Base-by-base conservation (phyloP, 2,329 filamentous ascomycete genomes). In the Penicillium verrucosum region DNA sequence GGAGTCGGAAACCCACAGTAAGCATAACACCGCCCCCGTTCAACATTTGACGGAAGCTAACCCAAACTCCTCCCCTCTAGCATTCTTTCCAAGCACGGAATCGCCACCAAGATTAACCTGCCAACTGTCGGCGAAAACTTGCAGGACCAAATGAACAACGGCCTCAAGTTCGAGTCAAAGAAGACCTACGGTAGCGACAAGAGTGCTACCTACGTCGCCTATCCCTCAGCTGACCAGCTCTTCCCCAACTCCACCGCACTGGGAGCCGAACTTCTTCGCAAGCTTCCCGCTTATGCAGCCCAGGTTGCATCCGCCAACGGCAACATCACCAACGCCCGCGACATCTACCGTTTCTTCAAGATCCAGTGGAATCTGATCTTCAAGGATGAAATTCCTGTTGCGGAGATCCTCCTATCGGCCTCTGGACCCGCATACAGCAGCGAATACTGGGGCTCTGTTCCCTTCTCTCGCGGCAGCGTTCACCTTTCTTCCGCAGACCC, bases 1-100 rank as follows among this genome's bases (percentile, higher is more conserved):
- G 85, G 85, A 0, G 75, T 88, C 34, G 85, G 85, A 61, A 71
- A 69, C 56, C 69, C 66, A 18, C 48, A 59, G 65, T 70, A 57
- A 54, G 60, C 47, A 12, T 10, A 30, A 6, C 9, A 23, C 18
- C 5, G 3, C 18, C 5, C 3, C 18, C 3, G 6, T 40, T 8
- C 4, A 34, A n/a, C 4, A n/a, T 38, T n/a, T 18, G 7, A 27
- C 1, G 4, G 29, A 30, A 23, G 29, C 21, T 49, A 37, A 56
- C 18, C 29, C 18, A 16, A 43, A 45, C 6, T 29, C 14, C 18
- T 21, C 29, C 9, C 4, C 12, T 12, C 30, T 32, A 68, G 65
- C 1, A 65, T 73, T 41, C 63, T 74, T 1, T 47, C 62, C 11
- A 60, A 63, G 25, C 60, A 66, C 30, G 57, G 54, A 27, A 70